Evolutionary conservation across 495 filamentous ascomycete species (phyloP).

Genomic region (Trichoderma erinaceum): DNA sequence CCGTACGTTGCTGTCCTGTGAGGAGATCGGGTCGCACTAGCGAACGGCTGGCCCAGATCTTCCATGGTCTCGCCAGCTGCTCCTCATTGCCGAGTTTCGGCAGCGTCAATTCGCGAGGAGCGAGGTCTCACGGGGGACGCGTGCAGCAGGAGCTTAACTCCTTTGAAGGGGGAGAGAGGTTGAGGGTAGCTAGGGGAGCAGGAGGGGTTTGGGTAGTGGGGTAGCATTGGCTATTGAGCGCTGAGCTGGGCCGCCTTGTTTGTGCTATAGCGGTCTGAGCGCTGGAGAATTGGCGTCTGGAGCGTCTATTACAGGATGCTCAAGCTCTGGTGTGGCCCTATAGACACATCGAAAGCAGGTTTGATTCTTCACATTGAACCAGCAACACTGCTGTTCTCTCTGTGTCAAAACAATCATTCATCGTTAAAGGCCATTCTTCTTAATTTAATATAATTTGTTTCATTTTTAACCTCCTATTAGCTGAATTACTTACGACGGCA

Average conservation of each 20-base stretch:
- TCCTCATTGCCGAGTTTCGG: conserved; percentile 15
- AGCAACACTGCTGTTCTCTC: too few species aligned
- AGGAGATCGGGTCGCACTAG: conserved; percentile 18
- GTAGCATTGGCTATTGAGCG: background rate
- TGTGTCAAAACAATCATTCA: too few species aligned
- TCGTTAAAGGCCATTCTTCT: too few species aligned
- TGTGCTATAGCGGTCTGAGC: background rate
- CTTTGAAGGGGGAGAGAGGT: conserved; percentile 4
- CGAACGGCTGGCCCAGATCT: conserved; percentile 26
- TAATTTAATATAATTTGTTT: too few species aligned
- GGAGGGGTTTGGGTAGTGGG: background rate
- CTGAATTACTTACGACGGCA: too few species aligned
- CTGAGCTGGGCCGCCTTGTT: background rate
- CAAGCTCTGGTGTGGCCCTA: background rate
- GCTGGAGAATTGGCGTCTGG: background rate
- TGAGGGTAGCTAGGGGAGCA: background rate
- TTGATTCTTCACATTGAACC: too few species aligned
- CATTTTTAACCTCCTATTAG: too few species aligned
- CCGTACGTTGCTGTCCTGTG: conserved; percentile 22
- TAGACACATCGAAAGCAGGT: background rate
- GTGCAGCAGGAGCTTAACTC: conserved; percentile 9
- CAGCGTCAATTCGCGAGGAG: background rate
- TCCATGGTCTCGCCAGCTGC: conserved; percentile 24
- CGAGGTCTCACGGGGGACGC: conserved; percentile 4
- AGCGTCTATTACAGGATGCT: background rate